Base-by-base conservation (phyloP, 2,329 filamentous ascomycete species). In the Cryoendolithus antarcticus region DNA sequence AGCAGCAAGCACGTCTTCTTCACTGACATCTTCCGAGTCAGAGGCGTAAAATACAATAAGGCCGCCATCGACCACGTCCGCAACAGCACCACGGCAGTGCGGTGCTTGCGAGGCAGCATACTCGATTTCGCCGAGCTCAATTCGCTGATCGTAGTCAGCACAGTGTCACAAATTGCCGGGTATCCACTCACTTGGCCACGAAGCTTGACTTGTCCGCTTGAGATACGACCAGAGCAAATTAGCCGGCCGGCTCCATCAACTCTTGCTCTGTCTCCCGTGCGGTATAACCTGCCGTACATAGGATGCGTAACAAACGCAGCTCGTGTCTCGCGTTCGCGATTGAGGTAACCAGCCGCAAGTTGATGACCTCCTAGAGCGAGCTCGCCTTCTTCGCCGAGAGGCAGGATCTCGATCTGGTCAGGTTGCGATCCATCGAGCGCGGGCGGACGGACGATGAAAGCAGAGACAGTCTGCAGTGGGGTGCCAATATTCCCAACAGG, bases 201-300 rank as follows among this genome's bases (percentile, higher is more conserved):
- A 6, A 94, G 67, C 60, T 94, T 94, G 37, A 94, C 78, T 58
- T 95, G 88, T 0, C 84, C 86, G 36, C 76, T 75, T 2, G 74
- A 73, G 9, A 94, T 78, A 8, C 88, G 78, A 0, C 88, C 88
- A 28, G 88, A 69, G 52, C 84, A 93, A 56, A 93, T 82, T n/a
- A 95, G 67, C 0, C 70, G 74, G 1, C 86, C 84, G 43, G 82
- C 69, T 0, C 67, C 49, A 2, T 72, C 69, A 35, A 93, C 69
- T 13, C 74, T 71, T 4, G 82, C 88, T 54, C 82, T 85, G 59
- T 95, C 88, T 1, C 86, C 86, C 1, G 86, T 94, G 24, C 83
- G 73, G 58, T 95, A 95, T 0, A 93, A 63, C 3, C 70, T 67
- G 3, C 84, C 86, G 54, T 77, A 79, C 41, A 62, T 48, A 0